Evolutionary conservation across 805 yeast species (phyloP).

Genomic region (Wickerhamiella siamensis): DNA sequence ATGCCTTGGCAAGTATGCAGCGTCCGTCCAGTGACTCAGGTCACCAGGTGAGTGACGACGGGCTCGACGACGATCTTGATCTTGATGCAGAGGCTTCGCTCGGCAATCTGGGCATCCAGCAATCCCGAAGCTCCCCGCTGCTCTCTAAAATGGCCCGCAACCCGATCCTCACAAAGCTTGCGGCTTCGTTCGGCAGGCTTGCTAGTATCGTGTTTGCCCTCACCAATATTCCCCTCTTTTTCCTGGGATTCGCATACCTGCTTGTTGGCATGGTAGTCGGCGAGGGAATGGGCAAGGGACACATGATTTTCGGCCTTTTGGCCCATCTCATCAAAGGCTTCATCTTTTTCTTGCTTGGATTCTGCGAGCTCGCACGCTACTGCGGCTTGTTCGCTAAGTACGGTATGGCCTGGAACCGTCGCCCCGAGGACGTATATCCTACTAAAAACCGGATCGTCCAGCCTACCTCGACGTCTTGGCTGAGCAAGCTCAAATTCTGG

Average conservation of each 20-base stretch:
- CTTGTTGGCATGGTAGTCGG: constrained; percentile 50
- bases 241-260: constrained; percentile 43
- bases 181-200: constrained; percentile 18
- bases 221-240: constrained; percentile 51
- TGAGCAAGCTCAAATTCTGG: constrained; percentile 9
- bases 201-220: constrained; percentile 33
- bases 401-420: constrained; percentile 86
- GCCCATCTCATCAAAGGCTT: constrained; percentile 97
- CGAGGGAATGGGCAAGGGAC: constrained; percentile 52
- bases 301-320: constrained; percentile 57
- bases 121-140: constrained; percentile 7
- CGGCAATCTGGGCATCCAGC: not conserved
- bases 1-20: constrained; percentile 15
- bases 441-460: not conserved
- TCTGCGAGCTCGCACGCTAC: constrained; percentile 71
- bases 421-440: constrained; percentile 14
- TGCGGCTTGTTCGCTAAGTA: constrained; percentile 60
- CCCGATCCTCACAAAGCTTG: constrained; percentile 15
- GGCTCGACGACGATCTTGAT: constrained; percentile 11
- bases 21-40: constrained; percentile 19
- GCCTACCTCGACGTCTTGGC: not conserved
- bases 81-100: constrained; percentile 1
- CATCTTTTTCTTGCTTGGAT: constrained; percentile 63
- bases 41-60: constrained; percentile 9
- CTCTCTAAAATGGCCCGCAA: constrained; percentile 11